Conservation (phyloP, 805 yeast genomes). For the Metschnikowia gelsemii region DNA sequence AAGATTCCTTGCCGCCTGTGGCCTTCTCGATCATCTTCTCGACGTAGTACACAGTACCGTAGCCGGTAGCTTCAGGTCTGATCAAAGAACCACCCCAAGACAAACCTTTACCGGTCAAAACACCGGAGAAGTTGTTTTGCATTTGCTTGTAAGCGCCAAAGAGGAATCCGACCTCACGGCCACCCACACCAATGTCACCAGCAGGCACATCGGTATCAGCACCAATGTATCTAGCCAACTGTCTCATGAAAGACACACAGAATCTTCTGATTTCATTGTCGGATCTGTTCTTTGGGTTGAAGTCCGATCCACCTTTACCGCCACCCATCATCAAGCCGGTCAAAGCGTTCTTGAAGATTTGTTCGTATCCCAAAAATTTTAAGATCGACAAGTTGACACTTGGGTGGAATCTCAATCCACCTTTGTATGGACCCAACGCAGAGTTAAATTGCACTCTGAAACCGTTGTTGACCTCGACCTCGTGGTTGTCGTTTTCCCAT, state of each 20-base stretch:
- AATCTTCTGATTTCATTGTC: constrained; percentile 94
- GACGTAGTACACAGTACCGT: constrained; percentile 94
- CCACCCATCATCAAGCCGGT: constrained; percentile 99
- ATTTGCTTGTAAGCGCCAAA: constrained; percentile 94
- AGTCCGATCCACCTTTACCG: constrained; percentile 99
- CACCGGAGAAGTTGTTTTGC: constrained; percentile 95
- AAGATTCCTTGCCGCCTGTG: constrained; percentile 81
- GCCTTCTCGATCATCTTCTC: constrained; percentile 97
- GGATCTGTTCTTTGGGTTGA: constrained; percentile 93
- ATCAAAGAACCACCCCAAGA: constrained; percentile 99
- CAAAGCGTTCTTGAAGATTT: constrained; percentile 95
- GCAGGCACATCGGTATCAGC: constrained; percentile 98
- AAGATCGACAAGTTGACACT: constrained; percentile 91
- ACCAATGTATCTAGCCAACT: constrained; percentile 93
- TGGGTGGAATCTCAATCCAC: constrained; percentile 98
- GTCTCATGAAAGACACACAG: constrained; percentile 94
- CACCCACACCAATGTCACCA: constrained; percentile 99
- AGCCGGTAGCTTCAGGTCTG: constrained; percentile 99
- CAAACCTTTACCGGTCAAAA: constrained; percentile 95
- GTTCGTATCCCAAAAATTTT: constrained; percentile 97
- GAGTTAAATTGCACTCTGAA: constrained; percentile 98
- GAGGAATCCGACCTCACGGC: constrained; percentile 90
- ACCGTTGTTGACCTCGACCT: constrained; percentile 91
- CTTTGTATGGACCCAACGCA: constrained; percentile 98
- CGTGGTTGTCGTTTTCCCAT: constrained; percentile 96